Conservation (phyloP, 441 rosid species). For the Brassica balearica region DNA sequence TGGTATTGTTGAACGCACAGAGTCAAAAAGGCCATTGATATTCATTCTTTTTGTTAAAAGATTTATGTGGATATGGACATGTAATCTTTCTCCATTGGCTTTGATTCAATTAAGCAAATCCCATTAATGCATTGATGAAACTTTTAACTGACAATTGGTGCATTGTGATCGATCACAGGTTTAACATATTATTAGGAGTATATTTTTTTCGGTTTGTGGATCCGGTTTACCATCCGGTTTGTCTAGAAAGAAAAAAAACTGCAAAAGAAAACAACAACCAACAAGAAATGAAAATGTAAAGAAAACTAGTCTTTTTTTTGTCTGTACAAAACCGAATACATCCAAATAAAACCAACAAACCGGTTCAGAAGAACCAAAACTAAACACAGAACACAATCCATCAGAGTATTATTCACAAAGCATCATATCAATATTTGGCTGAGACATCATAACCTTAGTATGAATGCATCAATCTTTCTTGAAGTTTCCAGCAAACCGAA, state of each 20-base stretch:
- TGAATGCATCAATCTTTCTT: constrained; percentile 35
- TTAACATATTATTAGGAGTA: neutral
- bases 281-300: constrained; percentile 2
- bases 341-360: constrained; percentile 14
- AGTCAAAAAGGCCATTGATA: neutral
- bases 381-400: constrained; percentile 28
- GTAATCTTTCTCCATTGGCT: neutral
- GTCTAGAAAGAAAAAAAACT: neutral
- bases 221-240: constrained; percentile 6
- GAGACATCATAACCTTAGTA: constrained; percentile 21
- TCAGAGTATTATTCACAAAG: constrained; percentile 35
- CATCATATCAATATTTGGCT: constrained; percentile 17
- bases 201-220: neutral
- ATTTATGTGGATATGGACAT: neutral
- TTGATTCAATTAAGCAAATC: neutral
- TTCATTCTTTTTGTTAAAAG: neutral
- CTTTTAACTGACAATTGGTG: neutral
- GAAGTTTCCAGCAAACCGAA: constrained; percentile 24
- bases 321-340: constrained; percentile 27
- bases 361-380: constrained; percentile 15
- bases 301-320: constrained; percentile 1
- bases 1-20: neutral
- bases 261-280: neutral
- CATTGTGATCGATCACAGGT: neutral
- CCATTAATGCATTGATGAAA: neutral